Percentiles rank a stretch among this genome's conserved stretches.
Conservation (phyloP, 2,329 filamentous ascomycete species). For the Pseudogymnoascus sp. region DNA sequence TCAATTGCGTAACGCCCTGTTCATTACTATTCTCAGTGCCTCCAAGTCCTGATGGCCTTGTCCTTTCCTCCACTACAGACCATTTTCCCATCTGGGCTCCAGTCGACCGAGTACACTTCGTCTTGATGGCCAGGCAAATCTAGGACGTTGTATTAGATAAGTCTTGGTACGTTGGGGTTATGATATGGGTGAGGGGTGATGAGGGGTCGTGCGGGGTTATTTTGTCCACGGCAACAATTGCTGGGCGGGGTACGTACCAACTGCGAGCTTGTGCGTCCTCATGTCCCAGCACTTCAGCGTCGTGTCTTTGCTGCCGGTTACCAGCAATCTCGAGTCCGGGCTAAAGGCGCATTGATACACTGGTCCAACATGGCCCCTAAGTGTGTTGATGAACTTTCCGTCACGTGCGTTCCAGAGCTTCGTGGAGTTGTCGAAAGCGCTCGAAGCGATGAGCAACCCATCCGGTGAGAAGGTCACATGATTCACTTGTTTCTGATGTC, state of each 20-base stretch:
- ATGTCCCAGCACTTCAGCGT: constrained; percentile 96
- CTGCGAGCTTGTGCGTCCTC: constrained; percentile 70
- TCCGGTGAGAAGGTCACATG: constrained; percentile 93
- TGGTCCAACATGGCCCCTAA: constrained; percentile 82
- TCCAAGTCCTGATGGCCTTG: constrained; percentile 66
- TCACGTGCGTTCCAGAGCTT: constrained; percentile 81
- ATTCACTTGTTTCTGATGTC: constrained; percentile 95
- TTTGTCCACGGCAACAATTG: neutral
- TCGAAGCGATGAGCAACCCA: constrained; percentile 77
- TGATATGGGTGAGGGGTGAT: constrained; percentile 7
- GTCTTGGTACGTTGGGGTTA: neutral
- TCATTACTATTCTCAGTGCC: constrained; percentile 41
- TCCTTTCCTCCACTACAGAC: constrained; percentile 92
- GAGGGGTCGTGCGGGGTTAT: constrained; percentile 10
- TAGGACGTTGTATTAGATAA: constrained; percentile 30
- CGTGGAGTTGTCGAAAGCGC: constrained; percentile 89
- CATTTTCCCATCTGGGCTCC: constrained; percentile 83
- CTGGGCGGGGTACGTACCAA: constrained; percentile 28
- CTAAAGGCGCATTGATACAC: constrained; percentile 93
- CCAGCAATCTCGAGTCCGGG: constrained; percentile 81
- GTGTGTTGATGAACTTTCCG: constrained; percentile 75
- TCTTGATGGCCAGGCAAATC: constrained; percentile 88
- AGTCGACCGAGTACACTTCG: constrained; percentile 91
- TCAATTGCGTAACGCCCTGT: neutral
- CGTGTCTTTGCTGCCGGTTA: constrained; percentile 84